phyloP scores from a whole-genome alignment of 306 rosid genomes.

The Herpetospermum pedunculosum region DNA sequence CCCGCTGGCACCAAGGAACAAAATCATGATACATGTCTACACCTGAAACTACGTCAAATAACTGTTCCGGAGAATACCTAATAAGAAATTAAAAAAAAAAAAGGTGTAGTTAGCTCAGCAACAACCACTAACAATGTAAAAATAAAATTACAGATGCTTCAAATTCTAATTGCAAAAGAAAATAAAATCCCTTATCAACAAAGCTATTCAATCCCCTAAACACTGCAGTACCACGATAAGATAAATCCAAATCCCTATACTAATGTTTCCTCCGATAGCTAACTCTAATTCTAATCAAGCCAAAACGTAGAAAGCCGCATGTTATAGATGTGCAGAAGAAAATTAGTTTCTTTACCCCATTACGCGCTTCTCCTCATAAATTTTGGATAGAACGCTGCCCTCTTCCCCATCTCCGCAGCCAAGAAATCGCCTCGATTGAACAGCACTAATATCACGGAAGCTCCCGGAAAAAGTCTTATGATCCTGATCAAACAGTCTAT shows the following conservation, averaged over 20 bases:
- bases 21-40: slow-evolving; percentile 89
- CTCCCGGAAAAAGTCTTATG: slow-evolving; percentile 3
- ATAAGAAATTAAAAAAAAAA: neutral
- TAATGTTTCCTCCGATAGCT: neutral
- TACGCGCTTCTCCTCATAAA: slow-evolving; percentile 77
- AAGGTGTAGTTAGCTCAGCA: neutral
- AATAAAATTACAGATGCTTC: slow-evolving; percentile 2
- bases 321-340: neutral
- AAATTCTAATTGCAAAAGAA: neutral
- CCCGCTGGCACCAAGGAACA: slow-evolving; percentile 97
- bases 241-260: neutral
- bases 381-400: slow-evolving; percentile 47
- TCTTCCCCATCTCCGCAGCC: slow-evolving; percentile 92
- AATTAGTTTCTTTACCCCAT: slow-evolving; percentile 41
- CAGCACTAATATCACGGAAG: slow-evolving; percentile 2
- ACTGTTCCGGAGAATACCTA: slow-evolving; percentile 91
- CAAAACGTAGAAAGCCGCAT: neutral
- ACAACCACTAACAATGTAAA: neutral
- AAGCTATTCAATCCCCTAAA: neutral
- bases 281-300: neutral
- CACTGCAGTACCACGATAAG: neutral
- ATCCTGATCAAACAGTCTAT: slow-evolving; percentile 19
- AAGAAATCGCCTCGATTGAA: slow-evolving; percentile 53
- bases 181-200: neutral
- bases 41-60: slow-evolving; percentile 79